A percentile compares a stretch with the other conserved stretches of the same genome.
These are phyloP conservation scores for Xylaria grammica DNA, from an alignment of 495 filamentous ascomycete species.

Conservation along the genomic window DNA sequence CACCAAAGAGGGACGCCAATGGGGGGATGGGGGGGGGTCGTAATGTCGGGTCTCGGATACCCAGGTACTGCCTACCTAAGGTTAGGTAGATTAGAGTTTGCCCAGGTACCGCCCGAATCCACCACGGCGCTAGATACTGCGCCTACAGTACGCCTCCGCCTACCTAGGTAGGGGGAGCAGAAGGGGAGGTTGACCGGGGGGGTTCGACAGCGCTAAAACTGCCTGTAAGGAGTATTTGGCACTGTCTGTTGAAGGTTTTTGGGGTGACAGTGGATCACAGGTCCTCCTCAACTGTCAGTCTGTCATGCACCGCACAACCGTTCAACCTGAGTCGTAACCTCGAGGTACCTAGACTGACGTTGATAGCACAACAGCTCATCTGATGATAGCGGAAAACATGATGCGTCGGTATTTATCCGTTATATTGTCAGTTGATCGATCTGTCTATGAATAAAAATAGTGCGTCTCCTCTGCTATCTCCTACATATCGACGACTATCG, in stretches of 20 bases:
- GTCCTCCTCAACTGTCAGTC: no score
- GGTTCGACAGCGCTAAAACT: background rate
- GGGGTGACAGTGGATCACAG: background rate
- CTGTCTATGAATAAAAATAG: no score
- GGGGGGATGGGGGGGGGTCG: no score
- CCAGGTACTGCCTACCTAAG: no score
- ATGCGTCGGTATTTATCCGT: background rate
- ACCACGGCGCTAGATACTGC: conserved; percentile 8
- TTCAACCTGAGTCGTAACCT: background rate
- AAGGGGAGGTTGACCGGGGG: background rate
- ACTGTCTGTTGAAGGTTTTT: no score
- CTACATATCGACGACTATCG: no score
- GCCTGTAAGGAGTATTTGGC: background rate
- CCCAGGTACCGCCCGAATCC: background rate
- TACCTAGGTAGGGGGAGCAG: no score
- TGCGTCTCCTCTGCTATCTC: no score
- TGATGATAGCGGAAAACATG: no score
- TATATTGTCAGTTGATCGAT: conserved; percentile 7
- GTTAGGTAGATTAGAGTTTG: conserved; percentile 1
- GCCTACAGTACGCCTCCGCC: no score
- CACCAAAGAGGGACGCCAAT: conserved; percentile 1
- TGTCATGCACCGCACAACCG: background rate
- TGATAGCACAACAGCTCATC: no score
- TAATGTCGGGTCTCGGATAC: conserved; percentile 9
- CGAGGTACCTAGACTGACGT: no score